Evolutionary conservation across 1,139 yeast genomes (phyloP).

Genomic region (Pneumocystis murina): DNA sequence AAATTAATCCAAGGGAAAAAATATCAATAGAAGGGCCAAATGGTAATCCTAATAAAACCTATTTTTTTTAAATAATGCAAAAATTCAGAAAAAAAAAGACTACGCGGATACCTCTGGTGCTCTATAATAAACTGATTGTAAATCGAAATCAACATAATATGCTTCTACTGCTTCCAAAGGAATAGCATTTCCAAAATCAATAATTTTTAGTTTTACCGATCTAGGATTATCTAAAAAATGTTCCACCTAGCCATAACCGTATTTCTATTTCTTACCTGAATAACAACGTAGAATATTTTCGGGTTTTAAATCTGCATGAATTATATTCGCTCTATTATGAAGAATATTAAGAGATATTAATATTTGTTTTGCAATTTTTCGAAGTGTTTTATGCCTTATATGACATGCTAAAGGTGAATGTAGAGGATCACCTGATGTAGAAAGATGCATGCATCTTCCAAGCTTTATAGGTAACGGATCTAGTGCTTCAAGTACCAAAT

Average conservation of each 20-base stretch:
- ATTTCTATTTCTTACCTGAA: neutral
- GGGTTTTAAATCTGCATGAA: slow-evolving; percentile 79
- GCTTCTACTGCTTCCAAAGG: neutral
- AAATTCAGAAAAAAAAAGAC: neutral
- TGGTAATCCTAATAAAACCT: slow-evolving; percentile 3
- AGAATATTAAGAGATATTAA: neutral
- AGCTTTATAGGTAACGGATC: neutral
- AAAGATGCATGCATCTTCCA: neutral
- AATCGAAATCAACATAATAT: slow-evolving; percentile 4
- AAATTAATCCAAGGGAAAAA: slow-evolving; percentile 3
- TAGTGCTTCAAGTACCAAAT: neutral
- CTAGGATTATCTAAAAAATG: neutral
- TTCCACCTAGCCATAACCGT: neutral
- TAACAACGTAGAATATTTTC: slow-evolving; percentile 46
- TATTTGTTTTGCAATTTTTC: neutral
- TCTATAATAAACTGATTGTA: slow-evolving; percentile 4
- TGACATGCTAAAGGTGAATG: slow-evolving; percentile 1
- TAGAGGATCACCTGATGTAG: neutral
- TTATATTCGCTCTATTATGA: slow-evolving; percentile 46
- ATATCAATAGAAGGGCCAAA: slow-evolving; percentile 4
- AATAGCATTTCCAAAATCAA: slow-evolving; percentile 5
- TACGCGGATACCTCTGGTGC: slow-evolving; percentile 4
- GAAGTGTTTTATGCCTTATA: neutral
- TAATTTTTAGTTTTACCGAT: neutral
- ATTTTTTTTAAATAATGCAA: neutral